phyloP scores from a whole-genome alignment of 345 rosid genomes.

The Brassica rapa region DNA sequence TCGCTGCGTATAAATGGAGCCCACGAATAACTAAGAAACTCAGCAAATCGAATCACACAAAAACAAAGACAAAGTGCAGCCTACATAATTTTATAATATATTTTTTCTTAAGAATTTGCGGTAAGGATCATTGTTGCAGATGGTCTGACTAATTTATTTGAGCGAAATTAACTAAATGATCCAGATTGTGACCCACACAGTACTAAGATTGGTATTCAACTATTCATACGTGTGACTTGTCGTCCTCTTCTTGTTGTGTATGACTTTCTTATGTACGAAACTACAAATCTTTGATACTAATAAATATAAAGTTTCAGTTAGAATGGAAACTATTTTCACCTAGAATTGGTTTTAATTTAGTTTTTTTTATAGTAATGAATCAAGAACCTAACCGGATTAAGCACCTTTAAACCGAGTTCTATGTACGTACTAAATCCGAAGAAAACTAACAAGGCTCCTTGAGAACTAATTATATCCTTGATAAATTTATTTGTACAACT shows the following conservation, averaged over 20 bases:
- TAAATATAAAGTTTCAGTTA: not conserved
- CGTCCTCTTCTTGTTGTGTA: not conserved
- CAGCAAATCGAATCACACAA: no score
- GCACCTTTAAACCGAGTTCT: not conserved
- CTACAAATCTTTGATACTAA: not conserved
- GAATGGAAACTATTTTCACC: not conserved
- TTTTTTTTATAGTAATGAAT: not conserved
- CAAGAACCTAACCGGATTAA: constrained; percentile 1
- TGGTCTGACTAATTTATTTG: not conserved
- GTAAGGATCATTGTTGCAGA: no score
- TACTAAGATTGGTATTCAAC: not conserved
- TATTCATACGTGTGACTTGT: not conserved
- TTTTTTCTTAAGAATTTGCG: no score
- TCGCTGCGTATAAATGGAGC: no score
- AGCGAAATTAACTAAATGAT: not conserved
- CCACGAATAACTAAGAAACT: no score
- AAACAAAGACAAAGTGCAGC: no score
- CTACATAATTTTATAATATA: no score
- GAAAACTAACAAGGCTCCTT: not conserved
- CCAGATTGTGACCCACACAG: not conserved
- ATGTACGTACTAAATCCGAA: constrained; percentile 7
- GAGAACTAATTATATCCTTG: not conserved
- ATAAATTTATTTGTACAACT: not conserved
- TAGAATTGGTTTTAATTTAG: not conserved
- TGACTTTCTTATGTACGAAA: not conserved